A percentile compares a stretch with the other conserved stretches of the same genome.
These are phyloP conservation scores for Cruciata laevipes DNA, from an alignment of 257 asterid species.

Conservation along the genomic window DNA sequence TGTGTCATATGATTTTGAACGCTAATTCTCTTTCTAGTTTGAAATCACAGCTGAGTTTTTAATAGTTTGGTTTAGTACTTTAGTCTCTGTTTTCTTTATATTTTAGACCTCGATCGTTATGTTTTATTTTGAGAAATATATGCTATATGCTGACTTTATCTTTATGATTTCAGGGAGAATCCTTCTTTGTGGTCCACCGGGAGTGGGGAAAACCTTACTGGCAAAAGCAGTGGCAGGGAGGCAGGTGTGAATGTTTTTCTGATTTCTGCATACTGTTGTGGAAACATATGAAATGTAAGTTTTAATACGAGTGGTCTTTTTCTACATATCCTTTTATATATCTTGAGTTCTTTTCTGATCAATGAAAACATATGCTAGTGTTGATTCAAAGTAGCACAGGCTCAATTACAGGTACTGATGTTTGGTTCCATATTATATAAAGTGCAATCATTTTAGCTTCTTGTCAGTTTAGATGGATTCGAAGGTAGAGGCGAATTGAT, in stretches of 20 bases:
- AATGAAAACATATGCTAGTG: constrained; percentile 20
- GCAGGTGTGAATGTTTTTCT: constrained; percentile 97
- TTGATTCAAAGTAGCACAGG: no score
- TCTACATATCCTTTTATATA: neutral
- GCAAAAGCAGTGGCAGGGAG: constrained; percentile 99
- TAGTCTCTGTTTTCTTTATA: neutral
- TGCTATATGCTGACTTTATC: no score
- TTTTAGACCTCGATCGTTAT: no score
- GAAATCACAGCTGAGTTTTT: neutral
- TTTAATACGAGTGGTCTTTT: neutral
- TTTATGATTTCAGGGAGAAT: constrained; percentile 64
- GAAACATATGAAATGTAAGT: constrained; percentile 89
- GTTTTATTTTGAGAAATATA: no score
- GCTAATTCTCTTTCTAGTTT: neutral
- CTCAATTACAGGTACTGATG: constrained; percentile 18
- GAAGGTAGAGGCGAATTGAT: no score
- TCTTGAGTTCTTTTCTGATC: neutral
- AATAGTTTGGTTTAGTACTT: neutral
- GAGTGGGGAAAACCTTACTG: constrained; percentile 93
- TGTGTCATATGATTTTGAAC: neutral
- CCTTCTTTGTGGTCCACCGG: constrained; percentile 98
- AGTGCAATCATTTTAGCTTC: constrained; percentile 61
- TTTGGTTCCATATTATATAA: constrained; percentile 18
- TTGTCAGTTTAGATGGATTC: constrained; percentile 90
- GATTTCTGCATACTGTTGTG: constrained; percentile 91